Percentiles rank a stretch among this genome's conserved stretches.
Conservation (phyloP, 176 grass and related monocot genomes). For the Bothriochloa decipiens region DNA sequence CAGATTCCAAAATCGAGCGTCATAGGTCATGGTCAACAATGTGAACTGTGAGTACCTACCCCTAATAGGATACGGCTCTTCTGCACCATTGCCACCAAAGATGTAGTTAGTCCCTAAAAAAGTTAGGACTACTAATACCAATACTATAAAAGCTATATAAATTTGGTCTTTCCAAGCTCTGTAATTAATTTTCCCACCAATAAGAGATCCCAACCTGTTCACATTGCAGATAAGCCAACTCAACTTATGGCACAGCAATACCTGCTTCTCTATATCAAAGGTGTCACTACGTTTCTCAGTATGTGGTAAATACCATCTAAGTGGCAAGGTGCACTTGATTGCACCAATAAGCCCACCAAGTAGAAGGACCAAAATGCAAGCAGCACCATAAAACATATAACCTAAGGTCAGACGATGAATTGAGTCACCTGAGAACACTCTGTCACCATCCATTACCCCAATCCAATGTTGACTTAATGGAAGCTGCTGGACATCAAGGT, state of each 20-base stretch:
- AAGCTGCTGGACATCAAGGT: conserved; percentile 81
- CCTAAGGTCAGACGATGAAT: conserved; percentile 49
- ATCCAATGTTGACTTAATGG: conserved; percentile 67
- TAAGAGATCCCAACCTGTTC: conserved; percentile 55
- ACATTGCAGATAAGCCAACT: conserved; percentile 43
- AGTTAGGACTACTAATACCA: conserved; percentile 55
- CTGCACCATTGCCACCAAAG: conserved; percentile 68
- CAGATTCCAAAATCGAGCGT: conserved; percentile 84
- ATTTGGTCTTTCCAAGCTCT: conserved; percentile 55
- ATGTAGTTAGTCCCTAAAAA: conserved; percentile 75
- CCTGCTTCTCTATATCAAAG: conserved; percentile 29
- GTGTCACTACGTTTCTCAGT: conserved; percentile 57
- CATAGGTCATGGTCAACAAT: conserved; percentile 89
- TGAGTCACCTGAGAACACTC: conserved; percentile 59
- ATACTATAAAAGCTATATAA: conserved; percentile 34
- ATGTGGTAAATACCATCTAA: conserved; percentile 59
- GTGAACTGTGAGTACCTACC: conserved; percentile 87
- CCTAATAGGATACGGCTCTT: conserved; percentile 69
- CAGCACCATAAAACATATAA: conserved; percentile 62
- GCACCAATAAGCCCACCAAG: conserved; percentile 59
- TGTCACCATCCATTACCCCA: conserved; percentile 89
- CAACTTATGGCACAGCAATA: conserved; percentile 52
- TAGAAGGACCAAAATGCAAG: conserved; percentile 56
- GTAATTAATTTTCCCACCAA: conserved; percentile 60
- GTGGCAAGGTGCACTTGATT: conserved; percentile 64